Percentiles rank a stretch among this genome's conserved stretches.
Conservation (phyloP, 2,329 filamentous ascomycete species). For the Trichoderma guizhouense region DNA sequence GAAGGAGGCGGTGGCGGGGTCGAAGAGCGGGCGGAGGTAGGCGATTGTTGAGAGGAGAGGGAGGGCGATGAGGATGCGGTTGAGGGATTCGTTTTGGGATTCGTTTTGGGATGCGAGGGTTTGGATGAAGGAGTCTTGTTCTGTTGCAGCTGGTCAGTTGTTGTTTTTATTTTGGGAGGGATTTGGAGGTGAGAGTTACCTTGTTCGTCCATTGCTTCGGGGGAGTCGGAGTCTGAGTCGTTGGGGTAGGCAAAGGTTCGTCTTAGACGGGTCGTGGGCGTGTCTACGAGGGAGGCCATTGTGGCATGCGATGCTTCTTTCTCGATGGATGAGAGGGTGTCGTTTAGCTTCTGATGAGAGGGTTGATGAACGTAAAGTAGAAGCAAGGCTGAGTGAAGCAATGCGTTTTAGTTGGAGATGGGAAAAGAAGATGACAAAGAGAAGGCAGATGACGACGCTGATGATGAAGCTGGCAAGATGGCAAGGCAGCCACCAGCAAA, state of each 20-base stretch:
- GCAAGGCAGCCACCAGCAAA: neutral
- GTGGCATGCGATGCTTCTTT: neutral
- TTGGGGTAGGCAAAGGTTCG: conserved; percentile 76
- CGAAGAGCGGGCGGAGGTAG: conserved; percentile 44
- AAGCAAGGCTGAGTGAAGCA: neutral
- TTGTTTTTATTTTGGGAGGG: neutral
- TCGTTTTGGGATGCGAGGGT: conserved; percentile 54
- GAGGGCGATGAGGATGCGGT: conserved; percentile 56
- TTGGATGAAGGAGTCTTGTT: conserved; percentile 63
- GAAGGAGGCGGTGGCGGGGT: conserved; percentile 38
- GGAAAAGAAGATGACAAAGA: neutral
- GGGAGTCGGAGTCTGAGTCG: conserved; percentile 48
- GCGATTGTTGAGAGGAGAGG: conserved; percentile 54
- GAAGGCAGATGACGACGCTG: neutral
- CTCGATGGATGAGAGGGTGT: neutral
- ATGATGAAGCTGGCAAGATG: neutral
- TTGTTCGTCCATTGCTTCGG: conserved; percentile 71
- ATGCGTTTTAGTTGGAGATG: neutral
- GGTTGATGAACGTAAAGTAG: neutral
- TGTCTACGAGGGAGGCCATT: conserved; percentile 26
- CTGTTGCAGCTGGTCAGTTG: conserved; percentile 39
- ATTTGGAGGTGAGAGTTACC: conserved; percentile 40
- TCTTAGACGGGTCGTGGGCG: conserved; percentile 59
- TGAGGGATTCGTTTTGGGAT: conserved; percentile 56
- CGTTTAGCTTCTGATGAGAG: no score